A percentile compares a stretch with the other conserved stretches of the same genome.
Evolutionary conservation across 108 stramenopile genomes (phyloP).

Genomic region (Cyclotella cryptica): DNA sequence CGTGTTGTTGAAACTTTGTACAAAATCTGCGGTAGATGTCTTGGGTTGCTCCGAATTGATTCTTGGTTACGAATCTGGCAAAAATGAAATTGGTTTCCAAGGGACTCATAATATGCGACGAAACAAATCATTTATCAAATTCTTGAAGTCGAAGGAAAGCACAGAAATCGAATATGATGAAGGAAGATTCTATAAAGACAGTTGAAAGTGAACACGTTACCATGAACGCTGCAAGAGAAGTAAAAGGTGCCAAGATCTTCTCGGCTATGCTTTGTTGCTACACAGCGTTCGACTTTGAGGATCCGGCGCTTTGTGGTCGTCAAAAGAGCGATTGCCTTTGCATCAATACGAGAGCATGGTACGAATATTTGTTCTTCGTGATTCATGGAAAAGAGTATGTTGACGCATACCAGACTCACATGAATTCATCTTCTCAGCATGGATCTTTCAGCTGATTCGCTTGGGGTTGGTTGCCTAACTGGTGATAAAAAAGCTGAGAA

Average conservation of each 20-base stretch:
- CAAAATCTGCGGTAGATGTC: too few species aligned
- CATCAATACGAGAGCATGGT: constrained; percentile 11
- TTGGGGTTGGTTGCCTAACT: constrained; percentile 3
- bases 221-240: background rate
- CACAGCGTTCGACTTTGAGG: constrained; percentile 11
- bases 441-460: constrained; percentile 10
- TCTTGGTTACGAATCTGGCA: too few species aligned
- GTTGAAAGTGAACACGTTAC: background rate
- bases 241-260: constrained; percentile 2
- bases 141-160: too few species aligned
- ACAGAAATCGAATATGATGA: background rate
- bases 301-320: background rate
- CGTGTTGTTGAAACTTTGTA: too few species aligned
- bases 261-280: constrained; percentile 13
- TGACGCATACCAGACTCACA: background rate
- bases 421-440: background rate
- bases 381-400: background rate
- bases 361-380: background rate
- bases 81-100: too few species aligned
- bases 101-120: too few species aligned
- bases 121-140: too few species aligned
- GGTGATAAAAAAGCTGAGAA: background rate
- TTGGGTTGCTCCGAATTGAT: too few species aligned
- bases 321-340: constrained; percentile 2
- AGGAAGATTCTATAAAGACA: background rate